These are phyloP conservation scores for Gillenia trifoliata DNA, from an alignment of 306 rosid genomes.

Conservation along the genomic window DNA sequence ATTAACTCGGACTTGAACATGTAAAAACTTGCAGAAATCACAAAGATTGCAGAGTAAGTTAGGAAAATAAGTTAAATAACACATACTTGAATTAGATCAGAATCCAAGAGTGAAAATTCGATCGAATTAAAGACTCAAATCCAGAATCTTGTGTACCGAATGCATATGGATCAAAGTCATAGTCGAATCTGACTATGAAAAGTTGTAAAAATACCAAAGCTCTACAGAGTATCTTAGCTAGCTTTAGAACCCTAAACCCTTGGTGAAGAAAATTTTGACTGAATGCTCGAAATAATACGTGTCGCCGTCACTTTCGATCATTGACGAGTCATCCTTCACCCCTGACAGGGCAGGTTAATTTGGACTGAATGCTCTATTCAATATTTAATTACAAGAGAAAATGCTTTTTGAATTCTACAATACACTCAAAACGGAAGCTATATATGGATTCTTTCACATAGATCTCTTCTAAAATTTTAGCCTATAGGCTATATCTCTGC, in stretches of 20 bases:
- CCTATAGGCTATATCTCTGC: too few relatives aligned
- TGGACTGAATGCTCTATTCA: rapidly evolving
- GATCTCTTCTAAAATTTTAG: not conserved
- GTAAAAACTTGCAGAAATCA: not conserved
- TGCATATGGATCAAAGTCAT: not conserved
- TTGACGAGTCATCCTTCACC: constrained; percentile 58
- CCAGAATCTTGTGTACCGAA: not conserved
- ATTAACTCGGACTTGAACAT: not conserved
- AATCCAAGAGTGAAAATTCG: not conserved
- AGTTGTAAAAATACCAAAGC: not conserved
- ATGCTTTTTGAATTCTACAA: too few relatives aligned
- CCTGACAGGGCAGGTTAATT: constrained; percentile 57
- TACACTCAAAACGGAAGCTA: not conserved
- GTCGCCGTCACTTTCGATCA: constrained; percentile 75
- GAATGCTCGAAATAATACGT: too few relatives aligned
- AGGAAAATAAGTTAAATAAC: not conserved
- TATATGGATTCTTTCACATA: not conserved
- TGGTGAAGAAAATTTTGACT: not conserved
- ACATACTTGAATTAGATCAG: not conserved
- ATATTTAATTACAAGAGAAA: not conserved
- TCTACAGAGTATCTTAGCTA: not conserved
- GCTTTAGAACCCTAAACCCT: not conserved
- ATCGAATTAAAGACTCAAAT: not conserved
- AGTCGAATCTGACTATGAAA: not conserved
- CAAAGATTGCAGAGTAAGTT: not conserved